Conservation (phyloP, 1,139 yeast genomes). For the Lodderomyces metapsilosis region DNA sequence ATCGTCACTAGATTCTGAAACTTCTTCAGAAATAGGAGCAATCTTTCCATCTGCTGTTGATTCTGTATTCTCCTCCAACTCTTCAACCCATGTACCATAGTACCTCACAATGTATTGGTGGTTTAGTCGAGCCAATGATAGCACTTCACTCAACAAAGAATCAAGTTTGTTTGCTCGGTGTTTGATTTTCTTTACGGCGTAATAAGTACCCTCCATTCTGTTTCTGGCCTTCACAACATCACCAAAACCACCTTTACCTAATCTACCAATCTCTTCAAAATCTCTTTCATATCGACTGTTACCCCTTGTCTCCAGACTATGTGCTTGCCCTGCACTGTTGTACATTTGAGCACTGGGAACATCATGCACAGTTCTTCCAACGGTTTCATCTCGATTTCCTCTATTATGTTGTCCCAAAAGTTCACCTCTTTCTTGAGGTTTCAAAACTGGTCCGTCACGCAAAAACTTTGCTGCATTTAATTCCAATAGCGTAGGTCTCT, state of each 20-base stretch:
- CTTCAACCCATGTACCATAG: slow-evolving; percentile 97
- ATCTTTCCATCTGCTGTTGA: neutral
- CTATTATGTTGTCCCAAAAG: neutral
- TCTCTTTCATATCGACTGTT: slow-evolving; percentile 51
- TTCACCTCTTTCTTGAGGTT: neutral
- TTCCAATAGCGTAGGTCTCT: slow-evolving; percentile 80
- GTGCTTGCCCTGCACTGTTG: neutral
- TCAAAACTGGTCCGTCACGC: slow-evolving; percentile 56
- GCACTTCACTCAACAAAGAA: slow-evolving; percentile 82
- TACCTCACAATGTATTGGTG: slow-evolving; percentile 96
- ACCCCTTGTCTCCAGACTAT: slow-evolving; percentile 3
- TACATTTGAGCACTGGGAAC: neutral
- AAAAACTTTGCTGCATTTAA: slow-evolving; percentile 79
- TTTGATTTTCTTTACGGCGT: slow-evolving; percentile 89
- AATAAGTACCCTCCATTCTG: slow-evolving; percentile 88
- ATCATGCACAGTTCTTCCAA: neutral
- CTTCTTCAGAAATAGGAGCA: neutral
- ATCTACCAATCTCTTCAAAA: slow-evolving; percentile 86
- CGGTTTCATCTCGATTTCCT: neutral
- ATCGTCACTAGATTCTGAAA: neutral
- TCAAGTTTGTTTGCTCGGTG: slow-evolving; percentile 80
- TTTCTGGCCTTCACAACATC: slow-evolving; percentile 95
- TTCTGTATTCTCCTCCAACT: slow-evolving; percentile 30
- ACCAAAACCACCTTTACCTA: slow-evolving; percentile 98
- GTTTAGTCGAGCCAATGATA: slow-evolving; percentile 84